Conservation (phyloP, 371 early-diverging fungal species). For the Cokeromyces recurvatus region DNA sequence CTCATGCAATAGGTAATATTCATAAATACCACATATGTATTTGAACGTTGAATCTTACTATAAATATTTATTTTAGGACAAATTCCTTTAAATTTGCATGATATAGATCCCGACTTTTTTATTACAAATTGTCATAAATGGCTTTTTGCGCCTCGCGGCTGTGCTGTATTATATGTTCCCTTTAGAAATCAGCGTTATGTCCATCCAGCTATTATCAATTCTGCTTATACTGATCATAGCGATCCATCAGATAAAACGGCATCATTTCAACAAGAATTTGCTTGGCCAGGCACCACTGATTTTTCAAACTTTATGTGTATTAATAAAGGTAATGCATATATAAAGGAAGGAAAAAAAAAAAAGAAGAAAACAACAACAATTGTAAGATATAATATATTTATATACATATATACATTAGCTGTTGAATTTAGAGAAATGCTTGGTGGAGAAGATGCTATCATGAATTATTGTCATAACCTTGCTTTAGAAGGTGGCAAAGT, state of each 20-base stretch:
- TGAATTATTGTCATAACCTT: conserved; percentile 47
- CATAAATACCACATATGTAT: no score
- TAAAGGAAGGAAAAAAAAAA: no score
- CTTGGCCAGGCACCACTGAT: conserved; percentile 36
- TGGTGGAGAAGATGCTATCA: conserved; percentile 55
- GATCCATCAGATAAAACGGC: conserved; percentile 11
- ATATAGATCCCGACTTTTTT: conserved; percentile 61
- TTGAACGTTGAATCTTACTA: not conserved
- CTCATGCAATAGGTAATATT: conserved; percentile 59
- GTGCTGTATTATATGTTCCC: conserved; percentile 55
- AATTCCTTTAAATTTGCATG: conserved; percentile 53
- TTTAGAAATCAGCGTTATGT: conserved; percentile 45
- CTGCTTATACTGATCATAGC: conserved; percentile 30
- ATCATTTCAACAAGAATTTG: conserved; percentile 32
- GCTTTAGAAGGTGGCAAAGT: conserved; percentile 55
- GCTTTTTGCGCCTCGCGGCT: conserved; percentile 61
- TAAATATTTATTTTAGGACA: conserved; percentile 34
- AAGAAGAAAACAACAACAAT: no score
- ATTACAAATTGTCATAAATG: conserved; percentile 75
- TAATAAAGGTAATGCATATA: conserved; percentile 21
- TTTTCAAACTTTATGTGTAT: conserved; percentile 42
- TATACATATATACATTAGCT: no score
- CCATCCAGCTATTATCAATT: conserved; percentile 49
- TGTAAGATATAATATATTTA: no score
- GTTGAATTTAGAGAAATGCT: conserved; percentile 47